Conservation (phyloP, 1,284 basidiomycete species). For the Heterobasidion occidentale region DNA sequence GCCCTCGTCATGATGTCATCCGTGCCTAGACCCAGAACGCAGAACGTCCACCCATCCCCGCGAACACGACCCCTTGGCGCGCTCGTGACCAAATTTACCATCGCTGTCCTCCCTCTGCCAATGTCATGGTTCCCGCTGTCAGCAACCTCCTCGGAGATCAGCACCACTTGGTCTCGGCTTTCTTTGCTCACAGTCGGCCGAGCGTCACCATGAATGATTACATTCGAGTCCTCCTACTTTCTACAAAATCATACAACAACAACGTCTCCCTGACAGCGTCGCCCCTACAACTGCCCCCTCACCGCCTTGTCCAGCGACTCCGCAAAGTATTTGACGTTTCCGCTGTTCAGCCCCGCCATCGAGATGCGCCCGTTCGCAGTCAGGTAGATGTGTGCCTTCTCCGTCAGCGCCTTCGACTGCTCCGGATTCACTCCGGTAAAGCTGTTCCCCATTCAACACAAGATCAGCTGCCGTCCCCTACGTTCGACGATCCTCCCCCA, state of each 20-base stretch:
- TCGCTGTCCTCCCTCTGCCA: too few species aligned
- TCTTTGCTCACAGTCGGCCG: not conserved
- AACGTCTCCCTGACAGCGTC: too few species aligned
- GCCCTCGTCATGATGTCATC: not conserved
- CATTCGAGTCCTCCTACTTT: not conserved
- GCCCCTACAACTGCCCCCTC: conserved; percentile 27
- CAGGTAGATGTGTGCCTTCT: conserved; percentile 84
- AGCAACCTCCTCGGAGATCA: too few species aligned
- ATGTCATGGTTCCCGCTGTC: too few species aligned
- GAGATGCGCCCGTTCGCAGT: conserved; percentile 83
- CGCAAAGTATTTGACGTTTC: conserved; percentile 76
- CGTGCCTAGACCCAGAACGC: not conserved
- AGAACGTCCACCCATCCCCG: too few species aligned
- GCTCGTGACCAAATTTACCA: too few species aligned
- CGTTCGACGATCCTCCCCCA: not conserved
- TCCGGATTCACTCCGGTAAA: conserved; percentile 69
- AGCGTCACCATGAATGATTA: not conserved
- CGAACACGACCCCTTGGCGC: too few species aligned
- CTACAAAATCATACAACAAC: too few species aligned
- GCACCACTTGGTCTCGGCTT: too few species aligned
- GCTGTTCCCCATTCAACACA: conserved; percentile 27
- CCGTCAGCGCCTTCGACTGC: conserved; percentile 69
- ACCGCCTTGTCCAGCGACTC: conserved; percentile 68
- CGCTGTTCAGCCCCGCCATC: conserved; percentile 75
- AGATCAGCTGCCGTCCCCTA: not conserved